Evolutionary conservation across 768 basidiomycete species (phyloP).

Genomic region (Pleurotus cornucopiae): DNA sequence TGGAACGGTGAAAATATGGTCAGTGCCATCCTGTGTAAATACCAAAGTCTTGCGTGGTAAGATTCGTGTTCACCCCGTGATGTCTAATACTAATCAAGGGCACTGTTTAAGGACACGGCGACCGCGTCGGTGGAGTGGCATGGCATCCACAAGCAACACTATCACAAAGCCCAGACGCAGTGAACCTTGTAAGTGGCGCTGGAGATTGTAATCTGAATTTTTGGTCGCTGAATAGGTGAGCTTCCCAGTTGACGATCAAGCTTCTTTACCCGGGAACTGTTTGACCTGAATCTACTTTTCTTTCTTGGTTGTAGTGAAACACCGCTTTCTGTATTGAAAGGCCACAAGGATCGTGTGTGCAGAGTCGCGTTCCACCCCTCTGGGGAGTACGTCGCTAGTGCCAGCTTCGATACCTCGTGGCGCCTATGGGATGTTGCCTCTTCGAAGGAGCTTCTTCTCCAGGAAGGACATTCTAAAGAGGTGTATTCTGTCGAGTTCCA

Average conservation of each 20-base stretch:
- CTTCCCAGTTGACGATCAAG: not conserved
- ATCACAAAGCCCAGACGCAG: slow-evolving; percentile 51
- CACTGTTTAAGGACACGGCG: slow-evolving; percentile 63
- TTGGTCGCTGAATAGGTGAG: slow-evolving; percentile 84
- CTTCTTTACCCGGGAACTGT: not conserved
- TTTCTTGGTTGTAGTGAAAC: slow-evolving; percentile 55
- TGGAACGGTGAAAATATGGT: slow-evolving; percentile 92
- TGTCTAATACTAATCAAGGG: slow-evolving; percentile 8
- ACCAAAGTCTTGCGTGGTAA: slow-evolving; percentile 71
- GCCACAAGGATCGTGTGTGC: slow-evolving; percentile 88
- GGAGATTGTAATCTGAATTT: slow-evolving; percentile 83
- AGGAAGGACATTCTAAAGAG: slow-evolving; percentile 97
- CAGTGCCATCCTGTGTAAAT: slow-evolving; percentile 84
- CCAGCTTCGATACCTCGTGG: slow-evolving; percentile 98
- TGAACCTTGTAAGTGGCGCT: slow-evolving; percentile 89
- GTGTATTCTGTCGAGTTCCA: slow-evolving; percentile 97
- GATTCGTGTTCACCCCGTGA: slow-evolving; percentile 7
- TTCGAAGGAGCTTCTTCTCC: slow-evolving; percentile 76
- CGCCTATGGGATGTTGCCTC: slow-evolving; percentile 91
- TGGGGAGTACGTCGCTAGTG: slow-evolving; percentile 88
- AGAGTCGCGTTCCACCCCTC: slow-evolving; percentile 97
- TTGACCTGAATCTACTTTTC: not conserved
- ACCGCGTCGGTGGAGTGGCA: slow-evolving; percentile 91
- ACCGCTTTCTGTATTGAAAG: slow-evolving; percentile 81
- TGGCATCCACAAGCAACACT: slow-evolving; percentile 97